Evolutionary conservation across 306 rosid species (phyloP).

Genomic region (Citrullus amarus): DNA sequence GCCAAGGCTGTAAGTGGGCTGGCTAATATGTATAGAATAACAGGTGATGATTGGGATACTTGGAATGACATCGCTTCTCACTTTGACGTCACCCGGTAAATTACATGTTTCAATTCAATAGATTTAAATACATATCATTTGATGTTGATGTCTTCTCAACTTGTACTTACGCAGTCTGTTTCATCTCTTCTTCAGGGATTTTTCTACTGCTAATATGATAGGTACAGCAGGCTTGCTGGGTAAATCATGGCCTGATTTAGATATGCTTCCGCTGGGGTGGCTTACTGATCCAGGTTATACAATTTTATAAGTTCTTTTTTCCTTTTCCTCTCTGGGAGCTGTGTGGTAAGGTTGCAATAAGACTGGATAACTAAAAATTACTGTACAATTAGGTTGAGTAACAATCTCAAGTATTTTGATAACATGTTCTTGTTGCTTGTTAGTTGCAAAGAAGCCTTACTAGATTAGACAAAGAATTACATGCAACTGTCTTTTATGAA

Average conservation of each 20-base stretch:
- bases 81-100: constrained; percentile 70
- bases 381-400: not conserved
- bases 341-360: not conserved
- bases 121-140: not conserved
- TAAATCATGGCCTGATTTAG: constrained; percentile 97
- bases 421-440: not conserved
- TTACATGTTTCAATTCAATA: constrained; percentile 4
- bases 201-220: constrained; percentile 57
- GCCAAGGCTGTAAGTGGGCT: constrained; percentile 59
- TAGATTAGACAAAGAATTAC: not conserved
- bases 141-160: not conserved
- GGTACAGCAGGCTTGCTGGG: constrained; percentile 70
- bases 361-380: not conserved
- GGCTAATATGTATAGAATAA: constrained; percentile 81
- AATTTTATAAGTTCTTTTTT: not conserved
- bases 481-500: not conserved
- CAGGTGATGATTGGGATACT: constrained; percentile 93
- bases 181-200: constrained; percentile 44
- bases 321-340: not conserved
- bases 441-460: not conserved
- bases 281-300: constrained; percentile 63
- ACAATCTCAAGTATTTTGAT: not conserved
- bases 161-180: not conserved
- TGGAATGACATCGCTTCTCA: constrained; percentile 64
- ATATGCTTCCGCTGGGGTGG: constrained; percentile 97